Evolutionary conservation across 495 filamentous ascomycete genomes (phyloP).

Genomic region (Apodospora peruviana): DNA sequence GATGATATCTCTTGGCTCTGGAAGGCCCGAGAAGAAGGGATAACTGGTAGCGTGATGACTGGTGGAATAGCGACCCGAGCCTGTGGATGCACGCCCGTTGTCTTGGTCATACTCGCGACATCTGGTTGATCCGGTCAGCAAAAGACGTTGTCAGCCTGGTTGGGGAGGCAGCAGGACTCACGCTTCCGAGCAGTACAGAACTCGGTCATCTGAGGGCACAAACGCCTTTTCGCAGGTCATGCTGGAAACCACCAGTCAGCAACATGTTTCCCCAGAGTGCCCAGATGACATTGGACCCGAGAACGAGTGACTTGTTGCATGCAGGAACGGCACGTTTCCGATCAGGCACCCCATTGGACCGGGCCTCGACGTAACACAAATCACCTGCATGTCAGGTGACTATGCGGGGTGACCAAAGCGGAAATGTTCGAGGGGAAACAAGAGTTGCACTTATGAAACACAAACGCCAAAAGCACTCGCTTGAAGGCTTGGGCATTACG

Average conservation of each 20-base stretch:
- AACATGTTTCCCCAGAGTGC: background rate
- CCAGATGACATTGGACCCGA: background rate
- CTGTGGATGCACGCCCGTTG: constrained; percentile 20
- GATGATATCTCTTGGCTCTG: constrained; percentile 45
- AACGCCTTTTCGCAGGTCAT: constrained; percentile 51
- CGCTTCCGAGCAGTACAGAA: constrained; percentile 45
- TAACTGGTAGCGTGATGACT: constrained; percentile 22
- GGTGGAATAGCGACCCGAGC: constrained; percentile 18
- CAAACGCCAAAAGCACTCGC: constrained; percentile 3
- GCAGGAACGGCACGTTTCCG: constrained; percentile 36
- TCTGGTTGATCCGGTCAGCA: constrained; percentile 25
- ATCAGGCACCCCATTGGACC: constrained; percentile 6
- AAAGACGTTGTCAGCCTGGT: background rate
- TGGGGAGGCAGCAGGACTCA: constrained; percentile 21
- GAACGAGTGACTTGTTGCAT: constrained; percentile 13
- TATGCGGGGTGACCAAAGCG: constrained; percentile 31
- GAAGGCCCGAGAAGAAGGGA: constrained; percentile 30
- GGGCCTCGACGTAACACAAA: constrained; percentile 25
- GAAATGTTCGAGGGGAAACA: constrained; percentile 18
- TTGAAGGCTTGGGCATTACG: background rate
- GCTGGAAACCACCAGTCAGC: constrained; percentile 18
- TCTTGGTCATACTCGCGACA: constrained; percentile 42
- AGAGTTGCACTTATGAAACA: constrained; percentile 13
- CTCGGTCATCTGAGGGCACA: constrained; percentile 35
- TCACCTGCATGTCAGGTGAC: constrained; percentile 40